These are phyloP conservation scores for Viola pubescens DNA, from an alignment of 441 rosid genomes.

Conservation along the genomic window DNA sequence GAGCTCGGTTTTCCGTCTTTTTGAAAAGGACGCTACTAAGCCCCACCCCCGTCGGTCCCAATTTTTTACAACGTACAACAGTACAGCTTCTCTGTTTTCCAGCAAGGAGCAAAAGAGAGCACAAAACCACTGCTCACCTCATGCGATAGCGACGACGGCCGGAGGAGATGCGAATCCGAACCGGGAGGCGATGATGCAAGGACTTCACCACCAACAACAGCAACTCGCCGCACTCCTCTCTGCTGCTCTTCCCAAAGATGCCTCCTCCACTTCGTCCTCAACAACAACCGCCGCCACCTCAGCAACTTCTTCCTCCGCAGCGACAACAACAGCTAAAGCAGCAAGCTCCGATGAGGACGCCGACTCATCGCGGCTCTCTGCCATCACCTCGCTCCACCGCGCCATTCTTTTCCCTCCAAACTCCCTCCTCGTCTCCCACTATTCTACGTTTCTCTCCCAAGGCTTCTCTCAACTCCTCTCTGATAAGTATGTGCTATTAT, in stretches of 20 bases:
- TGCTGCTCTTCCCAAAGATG: conserved; percentile 65
- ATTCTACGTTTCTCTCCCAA: conserved; percentile 78
- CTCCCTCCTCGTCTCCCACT: conserved; percentile 75
- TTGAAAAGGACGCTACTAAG: too few relatives aligned
- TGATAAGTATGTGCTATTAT: conserved; percentile 48
- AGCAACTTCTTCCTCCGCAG: conserved; percentile 7
- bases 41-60: too few relatives aligned
- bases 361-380: conserved; percentile 62
- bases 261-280: conserved; percentile 29
- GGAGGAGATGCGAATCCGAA: conserved; percentile 35
- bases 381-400: conserved; percentile 80
- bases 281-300: conserved; percentile 15
- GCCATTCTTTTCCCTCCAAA: conserved; percentile 80
- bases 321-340: conserved; percentile 22
- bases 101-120: background rate
- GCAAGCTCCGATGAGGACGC: conserved; percentile 28
- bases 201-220: conserved; percentile 51
- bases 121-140: background rate
- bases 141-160: background rate
- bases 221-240: conserved; percentile 73
- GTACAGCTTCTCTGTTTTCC: background rate
- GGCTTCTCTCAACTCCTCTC: conserved; percentile 80
- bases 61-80: too few relatives aligned
- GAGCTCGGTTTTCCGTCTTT: too few relatives aligned
- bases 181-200: conserved; percentile 49